These are phyloP conservation scores for Erysimum cheiranthoides DNA, from an alignment of 345 rosid genomes.

Conservation along the genomic window DNA sequence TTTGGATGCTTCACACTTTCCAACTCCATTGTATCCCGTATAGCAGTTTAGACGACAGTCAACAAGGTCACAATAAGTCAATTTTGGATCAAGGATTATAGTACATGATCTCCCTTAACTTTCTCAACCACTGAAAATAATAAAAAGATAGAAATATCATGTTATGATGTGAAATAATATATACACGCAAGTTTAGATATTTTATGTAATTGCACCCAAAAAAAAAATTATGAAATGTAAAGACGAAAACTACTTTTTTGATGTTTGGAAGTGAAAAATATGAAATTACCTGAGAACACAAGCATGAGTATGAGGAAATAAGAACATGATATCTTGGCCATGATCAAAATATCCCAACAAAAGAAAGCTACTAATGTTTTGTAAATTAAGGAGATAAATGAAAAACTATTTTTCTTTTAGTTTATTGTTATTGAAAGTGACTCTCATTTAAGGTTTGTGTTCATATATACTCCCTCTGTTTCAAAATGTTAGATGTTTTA, in stretches of 20 bases:
- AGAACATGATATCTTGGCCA: conserved; percentile 30
- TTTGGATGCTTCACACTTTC: neutral
- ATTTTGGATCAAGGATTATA: neutral
- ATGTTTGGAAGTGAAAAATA: neutral
- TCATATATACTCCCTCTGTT: no score
- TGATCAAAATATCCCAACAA: conserved; percentile 4
- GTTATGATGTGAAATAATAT: neutral
- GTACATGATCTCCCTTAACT: neutral
- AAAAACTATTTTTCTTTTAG: neutral
- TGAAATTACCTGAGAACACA: conserved; percentile 23
- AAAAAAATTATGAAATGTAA: neutral
- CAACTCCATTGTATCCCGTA: conserved; percentile 25
- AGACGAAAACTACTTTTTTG: neutral
- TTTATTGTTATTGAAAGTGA: neutral
- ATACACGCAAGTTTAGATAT: neutral
- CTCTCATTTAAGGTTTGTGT: neutral
- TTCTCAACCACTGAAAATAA: neutral
- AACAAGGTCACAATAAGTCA: neutral
- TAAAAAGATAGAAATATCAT: neutral
- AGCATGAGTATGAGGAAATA: conserved; percentile 21
- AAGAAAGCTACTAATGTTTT: neutral
- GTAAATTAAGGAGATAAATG: neutral
- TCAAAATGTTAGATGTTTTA: no score
- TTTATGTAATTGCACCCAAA: neutral
- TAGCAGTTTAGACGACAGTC: conserved; percentile 21